Evolutionary conservation across 345 rosid genomes (phyloP), one percentile per base, ranked within the genome.

Genomic region (Corchorus capsularis): DNA sequence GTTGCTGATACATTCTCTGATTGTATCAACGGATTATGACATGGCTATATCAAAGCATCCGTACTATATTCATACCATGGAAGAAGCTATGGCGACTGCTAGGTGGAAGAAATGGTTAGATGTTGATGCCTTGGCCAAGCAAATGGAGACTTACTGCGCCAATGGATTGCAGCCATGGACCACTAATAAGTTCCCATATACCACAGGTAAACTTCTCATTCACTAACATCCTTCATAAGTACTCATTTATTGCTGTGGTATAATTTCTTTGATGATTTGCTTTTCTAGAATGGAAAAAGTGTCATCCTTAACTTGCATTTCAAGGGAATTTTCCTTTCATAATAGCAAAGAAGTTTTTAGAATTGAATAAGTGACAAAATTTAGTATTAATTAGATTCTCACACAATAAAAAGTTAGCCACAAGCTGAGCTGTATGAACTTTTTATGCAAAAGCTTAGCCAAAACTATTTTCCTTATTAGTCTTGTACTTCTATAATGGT

Each of bases 61-160:
- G 0, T 90, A 81, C 72, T 93, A 79, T 53, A 61, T 80, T 14
- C 85, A 95, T 76, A 90, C 99, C 0, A 87, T 95, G 94, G 99
- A 95, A 76, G 99, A 95, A 78, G 99, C 99, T 0, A 82, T 95
- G 86, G 99, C 99, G 10, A 95, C 99, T 0, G 97, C 96, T 0
- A 85, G 98, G 85, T 93, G 99, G 99, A 90, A 86, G 89, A 95
- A 95, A 73, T 95, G 97, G 98, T 22, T 78, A 39, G 97, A 93
- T 75, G 82, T 89, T 13, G 79, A 79, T 14, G 86, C 86, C 16
- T 69, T 93, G 86, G 83, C 83, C 79, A 49, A 59, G 41, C 99
- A 95, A 75, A 93, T 95, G 93, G 99, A 95, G 90, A 87, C 91
- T 2, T 95, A 93, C 67, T 93, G 99, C 79, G 89, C 87, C 50